phyloP scores from a whole-genome alignment of 2,329 filamentous ascomycete genomes.

The Neofusicoccum sp. region DNA sequence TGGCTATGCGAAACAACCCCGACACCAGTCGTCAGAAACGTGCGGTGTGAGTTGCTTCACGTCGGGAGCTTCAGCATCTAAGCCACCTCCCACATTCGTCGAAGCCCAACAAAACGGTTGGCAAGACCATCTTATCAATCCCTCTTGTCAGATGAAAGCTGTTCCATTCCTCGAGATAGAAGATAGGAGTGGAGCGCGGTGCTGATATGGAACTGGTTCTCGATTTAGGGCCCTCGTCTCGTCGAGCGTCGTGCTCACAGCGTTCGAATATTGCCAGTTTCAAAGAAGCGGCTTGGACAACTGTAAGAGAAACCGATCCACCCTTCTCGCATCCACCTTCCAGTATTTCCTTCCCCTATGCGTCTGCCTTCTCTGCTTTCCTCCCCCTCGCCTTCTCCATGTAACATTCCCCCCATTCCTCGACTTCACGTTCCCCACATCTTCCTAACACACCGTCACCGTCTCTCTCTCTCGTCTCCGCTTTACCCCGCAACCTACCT shows the following conservation, averaged over 20 bases:
- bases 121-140: not conserved
- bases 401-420: not conserved
- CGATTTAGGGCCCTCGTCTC: not conserved
- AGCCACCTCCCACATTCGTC: not conserved
- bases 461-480: too few relatives aligned
- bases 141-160: not conserved
- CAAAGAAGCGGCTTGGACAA: not conserved
- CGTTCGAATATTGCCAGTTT: not conserved
- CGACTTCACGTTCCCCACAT: not conserved
- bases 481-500: too few relatives aligned
- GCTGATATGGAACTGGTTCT: not conserved
- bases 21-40: constrained; percentile 2
- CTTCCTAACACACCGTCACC: too few relatives aligned
- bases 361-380: not conserved
- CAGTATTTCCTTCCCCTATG: not conserved
- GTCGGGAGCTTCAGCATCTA: not conserved
- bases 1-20: constrained; percentile 9
- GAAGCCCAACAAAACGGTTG: too few relatives aligned
- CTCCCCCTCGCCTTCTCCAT: not conserved
- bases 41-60: constrained; percentile 13
- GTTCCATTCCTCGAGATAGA: not conserved
- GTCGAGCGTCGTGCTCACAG: not conserved
- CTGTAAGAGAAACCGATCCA: not conserved
- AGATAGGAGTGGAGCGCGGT: not conserved
- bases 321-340: not conserved